These are phyloP conservation scores for Chaetothyriales sp. DNA, from an alignment of 2,329 filamentous ascomycete genomes.

Conservation along the genomic window DNA sequence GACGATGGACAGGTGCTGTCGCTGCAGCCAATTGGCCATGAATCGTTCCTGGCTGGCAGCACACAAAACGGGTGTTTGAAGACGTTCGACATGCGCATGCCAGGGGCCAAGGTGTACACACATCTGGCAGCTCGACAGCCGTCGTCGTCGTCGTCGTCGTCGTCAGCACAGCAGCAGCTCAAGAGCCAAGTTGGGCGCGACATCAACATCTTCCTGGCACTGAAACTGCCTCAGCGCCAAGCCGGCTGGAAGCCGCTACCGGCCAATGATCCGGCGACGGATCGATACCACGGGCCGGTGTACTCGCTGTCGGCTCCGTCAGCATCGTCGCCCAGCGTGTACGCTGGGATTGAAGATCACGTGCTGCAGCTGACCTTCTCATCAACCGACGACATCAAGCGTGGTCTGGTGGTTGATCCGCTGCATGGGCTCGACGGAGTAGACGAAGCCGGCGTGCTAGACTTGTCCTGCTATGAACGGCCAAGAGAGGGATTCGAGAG, in stretches of 20 bases:
- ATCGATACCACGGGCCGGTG: constrained; percentile 30
- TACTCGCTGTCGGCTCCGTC: constrained; percentile 34
- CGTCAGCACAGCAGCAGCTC: neutral
- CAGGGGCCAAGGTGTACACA: constrained; percentile 28
- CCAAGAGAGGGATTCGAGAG: constrained; percentile 21
- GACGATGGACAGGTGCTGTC: constrained; percentile 48
- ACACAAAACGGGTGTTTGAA: constrained; percentile 46
- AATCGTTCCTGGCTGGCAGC: constrained; percentile 44
- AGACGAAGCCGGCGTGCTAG: constrained; percentile 16
- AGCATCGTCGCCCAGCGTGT: constrained; percentile 32
- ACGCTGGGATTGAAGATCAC: constrained; percentile 30
- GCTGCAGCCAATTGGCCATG: constrained; percentile 41
- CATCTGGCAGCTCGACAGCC: constrained; percentile 8
- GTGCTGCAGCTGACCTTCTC: constrained; percentile 32
- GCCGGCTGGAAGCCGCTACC: constrained; percentile 13
- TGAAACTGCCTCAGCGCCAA: constrained; percentile 11
- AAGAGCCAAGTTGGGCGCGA: neutral
- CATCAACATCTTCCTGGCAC: constrained; percentile 32
- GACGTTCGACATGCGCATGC: constrained; percentile 47
- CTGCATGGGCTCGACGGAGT: constrained; percentile 1
- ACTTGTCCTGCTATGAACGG: constrained; percentile 32
- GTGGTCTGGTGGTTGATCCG: constrained; percentile 1
- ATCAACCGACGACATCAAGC: constrained; percentile 30
- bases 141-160: neutral
- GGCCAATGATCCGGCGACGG: constrained; percentile 3